Base-by-base conservation (phyloP, 352 stramenopile species). In the Globisporangium polare region DNA sequence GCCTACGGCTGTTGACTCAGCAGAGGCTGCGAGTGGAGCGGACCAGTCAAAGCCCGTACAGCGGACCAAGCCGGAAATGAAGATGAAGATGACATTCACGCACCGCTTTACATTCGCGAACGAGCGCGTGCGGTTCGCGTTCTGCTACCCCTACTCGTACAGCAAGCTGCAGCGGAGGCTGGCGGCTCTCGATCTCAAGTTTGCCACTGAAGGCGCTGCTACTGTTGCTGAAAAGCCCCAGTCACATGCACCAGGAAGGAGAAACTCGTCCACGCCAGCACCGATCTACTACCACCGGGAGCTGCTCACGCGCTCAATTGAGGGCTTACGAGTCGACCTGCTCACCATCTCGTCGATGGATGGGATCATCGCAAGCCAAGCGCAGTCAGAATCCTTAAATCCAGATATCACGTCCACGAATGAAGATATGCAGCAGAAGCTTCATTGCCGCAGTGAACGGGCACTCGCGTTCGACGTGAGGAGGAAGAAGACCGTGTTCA, bases 201-300 rank as follows among this genome's bases (percentile, higher is more conserved):
- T 43, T 18, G 24, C 20, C 12, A 31, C n/a, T 22, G 33, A 39
- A 15, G 9, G 10, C 10, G 8, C 33, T 39, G 33, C 13, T 22
- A 9, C 8, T 13, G 10, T 9, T 39, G 33, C 5, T 22, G 47
- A 27, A 2, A 24, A 53, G 6, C 17, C 15, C 15, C 15, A 39
- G n/a, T 13, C 20, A 10, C 22, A 33, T 13, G 8, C 45, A 22
- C 37, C 47, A 13, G 9, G 13, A 10, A 53, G 13, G 0, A 13
- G 33, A 50, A 47, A 41, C 17, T 12, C 22, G 18, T 24, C 31
- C 31, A 22, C 41, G 5, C 6, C 17, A 39, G 31, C 39, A 22
- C 26, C 17, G 3, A 58, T 95, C 3, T 97, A 92, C 69, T 94
- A 88, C 53, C 86, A 95, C 58, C 76, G 89, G 8, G 82, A 96